Evolutionary conservation across 2,329 filamentous ascomycete species (phyloP).

Genomic region (Alternaria viburni): DNA sequence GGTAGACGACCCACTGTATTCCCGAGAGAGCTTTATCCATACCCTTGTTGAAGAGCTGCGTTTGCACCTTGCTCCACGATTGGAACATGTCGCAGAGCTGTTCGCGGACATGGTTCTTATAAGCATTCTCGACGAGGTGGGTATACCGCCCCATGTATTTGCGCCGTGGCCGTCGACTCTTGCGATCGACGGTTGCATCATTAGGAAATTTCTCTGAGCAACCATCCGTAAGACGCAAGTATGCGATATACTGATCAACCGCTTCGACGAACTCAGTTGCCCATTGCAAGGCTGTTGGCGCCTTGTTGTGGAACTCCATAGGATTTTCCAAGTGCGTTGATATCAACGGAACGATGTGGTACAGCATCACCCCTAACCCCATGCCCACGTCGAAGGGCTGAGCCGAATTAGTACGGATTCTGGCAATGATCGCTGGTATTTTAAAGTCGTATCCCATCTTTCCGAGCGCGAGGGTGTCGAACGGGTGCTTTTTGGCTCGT

Average conservation of each 20-base stretch:
- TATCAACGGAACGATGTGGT: conserved; percentile 10
- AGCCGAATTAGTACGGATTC: background rate
- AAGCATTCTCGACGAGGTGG: background rate
- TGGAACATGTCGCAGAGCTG: conserved; percentile 11
- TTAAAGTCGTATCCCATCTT: conserved; percentile 1
- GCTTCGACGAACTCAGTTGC: conserved; percentile 4
- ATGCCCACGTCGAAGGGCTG: conserved; percentile 11
- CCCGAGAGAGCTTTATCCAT: conserved; percentile 14
- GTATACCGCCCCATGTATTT: conserved; percentile 11
- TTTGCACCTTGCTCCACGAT: conserved; percentile 9
- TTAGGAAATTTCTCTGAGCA: conserved; percentile 4
- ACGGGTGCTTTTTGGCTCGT: background rate
- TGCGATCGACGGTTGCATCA: background rate
- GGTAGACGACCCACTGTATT: conserved; percentile 15
- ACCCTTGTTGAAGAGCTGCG: conserved; percentile 25
- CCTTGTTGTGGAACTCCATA: conserved; percentile 4
- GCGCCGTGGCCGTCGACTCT: background rate
- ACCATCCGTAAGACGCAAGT: conserved; percentile 5
- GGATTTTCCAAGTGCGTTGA: conserved; percentile 6
- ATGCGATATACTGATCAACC: conserved; percentile 7
- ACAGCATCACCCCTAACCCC: conserved; percentile 7
- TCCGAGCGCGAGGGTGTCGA: background rate
- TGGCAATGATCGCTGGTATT: background rate
- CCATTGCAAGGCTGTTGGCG: background rate
- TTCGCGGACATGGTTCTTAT: conserved; percentile 4